Conservation (phyloP, 257 asterid genomes). For the Nicotiana undulata region DNA sequence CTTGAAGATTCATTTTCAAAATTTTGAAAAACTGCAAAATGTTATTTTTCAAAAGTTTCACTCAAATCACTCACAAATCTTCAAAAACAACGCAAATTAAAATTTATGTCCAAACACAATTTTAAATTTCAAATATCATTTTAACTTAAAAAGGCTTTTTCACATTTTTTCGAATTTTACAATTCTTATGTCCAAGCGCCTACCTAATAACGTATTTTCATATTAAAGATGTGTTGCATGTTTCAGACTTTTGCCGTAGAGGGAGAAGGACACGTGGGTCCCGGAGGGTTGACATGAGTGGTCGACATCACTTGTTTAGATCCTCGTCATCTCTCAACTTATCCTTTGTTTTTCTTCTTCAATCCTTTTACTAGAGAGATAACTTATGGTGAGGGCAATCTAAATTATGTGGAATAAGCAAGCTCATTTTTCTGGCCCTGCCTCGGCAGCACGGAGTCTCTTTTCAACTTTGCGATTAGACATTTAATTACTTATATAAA, state of each 20-base stretch:
- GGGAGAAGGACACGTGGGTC: slow-evolving; percentile 21
- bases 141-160: no score
- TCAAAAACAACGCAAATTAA: no score
- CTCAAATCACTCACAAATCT: no score
- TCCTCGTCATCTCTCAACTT: slow-evolving; percentile 41
- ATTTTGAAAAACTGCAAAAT: no score
- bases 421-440: not conserved
- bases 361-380: not conserved
- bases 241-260: not conserved
- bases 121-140: no score
- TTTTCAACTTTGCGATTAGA: not conserved
- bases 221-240: not conserved
- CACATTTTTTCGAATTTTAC: no score
- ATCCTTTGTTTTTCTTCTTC: slow-evolving; percentile 2
- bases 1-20: no score
- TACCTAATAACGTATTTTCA: no score
- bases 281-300: slow-evolving; percentile 37
- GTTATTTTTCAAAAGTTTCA: no score
- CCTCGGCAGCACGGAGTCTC: not conserved
- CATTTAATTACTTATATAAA: not conserved
- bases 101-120: no score
- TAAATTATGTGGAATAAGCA: not conserved
- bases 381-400: not conserved
- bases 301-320: slow-evolving; percentile 29
- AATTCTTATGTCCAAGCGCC: no score